phyloP scores from a whole-genome alignment of 495 filamentous ascomycete species.

The Staphylotrichum longicolle region DNA sequence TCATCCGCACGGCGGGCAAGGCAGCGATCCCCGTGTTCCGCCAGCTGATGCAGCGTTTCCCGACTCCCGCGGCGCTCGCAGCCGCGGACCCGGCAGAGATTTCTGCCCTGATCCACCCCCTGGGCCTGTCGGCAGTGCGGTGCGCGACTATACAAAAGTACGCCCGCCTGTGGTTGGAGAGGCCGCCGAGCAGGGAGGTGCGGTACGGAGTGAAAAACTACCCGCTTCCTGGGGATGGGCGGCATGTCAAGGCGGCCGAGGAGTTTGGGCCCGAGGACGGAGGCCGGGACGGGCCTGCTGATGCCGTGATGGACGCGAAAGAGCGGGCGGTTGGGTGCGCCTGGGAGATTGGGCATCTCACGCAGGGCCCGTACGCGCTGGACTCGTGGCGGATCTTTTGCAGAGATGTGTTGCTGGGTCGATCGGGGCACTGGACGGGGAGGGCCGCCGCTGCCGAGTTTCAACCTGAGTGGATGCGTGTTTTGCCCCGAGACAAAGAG shows the following conservation, averaged over 20 bases:
- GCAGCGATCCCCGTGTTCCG: constrained; percentile 77
- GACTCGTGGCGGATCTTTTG: constrained; percentile 96
- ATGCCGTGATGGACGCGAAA: constrained; percentile 28
- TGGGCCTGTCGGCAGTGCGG: constrained; percentile 67
- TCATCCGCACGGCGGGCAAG: constrained; percentile 74
- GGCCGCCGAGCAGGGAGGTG: constrained; percentile 57
- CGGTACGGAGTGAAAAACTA: constrained; percentile 71
- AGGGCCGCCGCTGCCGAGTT: constrained; percentile 40
- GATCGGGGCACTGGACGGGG: constrained; percentile 62
- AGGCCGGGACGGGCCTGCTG: constrained; percentile 11
- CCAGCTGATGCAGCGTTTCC: constrained; percentile 63
- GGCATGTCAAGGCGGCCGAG: constrained; percentile 53
- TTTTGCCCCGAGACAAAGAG: constrained; percentile 85
- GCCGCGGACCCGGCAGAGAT: constrained; percentile 57
- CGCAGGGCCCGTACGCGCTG: constrained; percentile 82
- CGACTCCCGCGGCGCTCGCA: constrained; percentile 64
- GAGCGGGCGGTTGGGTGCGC: constrained; percentile 46
- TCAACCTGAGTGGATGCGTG: constrained; percentile 81
- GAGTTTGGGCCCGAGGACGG: constrained; percentile 35
- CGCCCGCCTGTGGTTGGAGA: constrained; percentile 66
- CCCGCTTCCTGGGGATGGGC: constrained; percentile 53
- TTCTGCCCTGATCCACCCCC: constrained; percentile 59
- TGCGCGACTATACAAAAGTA: constrained; percentile 55
- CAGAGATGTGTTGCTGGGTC: constrained; percentile 68
- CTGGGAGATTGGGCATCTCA: constrained; percentile 87